Percentiles rank a stretch among this genome's conserved stretches.
phyloP scores from a whole-genome alignment of 352 stramenopile genomes.

The Pseudoperonospora humuli region DNA sequence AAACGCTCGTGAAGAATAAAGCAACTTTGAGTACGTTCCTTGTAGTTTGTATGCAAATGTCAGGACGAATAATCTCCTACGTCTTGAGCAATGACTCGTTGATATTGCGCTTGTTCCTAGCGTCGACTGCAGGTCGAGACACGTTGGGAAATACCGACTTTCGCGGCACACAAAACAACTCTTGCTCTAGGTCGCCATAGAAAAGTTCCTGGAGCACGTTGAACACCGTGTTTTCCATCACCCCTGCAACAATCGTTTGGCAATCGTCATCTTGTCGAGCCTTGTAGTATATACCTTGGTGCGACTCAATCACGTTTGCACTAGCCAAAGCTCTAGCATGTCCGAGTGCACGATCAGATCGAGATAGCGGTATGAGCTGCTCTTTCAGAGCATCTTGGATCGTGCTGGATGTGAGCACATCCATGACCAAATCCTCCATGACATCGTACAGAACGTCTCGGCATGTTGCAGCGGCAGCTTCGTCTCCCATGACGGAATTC shows the following conservation, averaged over 20 bases:
- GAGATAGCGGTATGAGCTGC: slow-evolving; percentile 26
- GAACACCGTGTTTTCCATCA: slow-evolving; percentile 77
- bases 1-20: slow-evolving; percentile 18
- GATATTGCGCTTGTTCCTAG: too few relatives aligned
- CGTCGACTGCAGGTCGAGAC: too few relatives aligned
- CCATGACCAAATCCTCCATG: too few relatives aligned
- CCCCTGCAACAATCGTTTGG: slow-evolving; percentile 41
- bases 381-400: slow-evolving; percentile 41
- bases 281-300: too few relatives aligned
- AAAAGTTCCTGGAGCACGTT: slow-evolving; percentile 82
- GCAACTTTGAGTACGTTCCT: too few relatives aligned
- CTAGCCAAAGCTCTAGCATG: slow-evolving; percentile 7
- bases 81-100: slow-evolving; percentile 10
- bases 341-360: slow-evolving; percentile 16
- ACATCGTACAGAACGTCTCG: too few relatives aligned
- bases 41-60: too few relatives aligned
- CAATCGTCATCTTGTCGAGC: slow-evolving; percentile 56
- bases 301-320: too few relatives aligned
- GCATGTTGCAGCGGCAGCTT: too few relatives aligned
- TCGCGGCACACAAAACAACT: slow-evolving; percentile 58
- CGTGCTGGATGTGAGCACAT: too few relatives aligned
- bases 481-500: too few relatives aligned
- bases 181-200: slow-evolving; percentile 59
- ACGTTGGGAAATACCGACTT: slow-evolving; percentile 41
- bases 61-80: slow-evolving; percentile 18